A percentile compares a stretch with the other conserved stretches of the same genome.
phyloP scores from a whole-genome alignment of 1,284 basidiomycete species.

The Sanguinoderma infundibulare region DNA sequence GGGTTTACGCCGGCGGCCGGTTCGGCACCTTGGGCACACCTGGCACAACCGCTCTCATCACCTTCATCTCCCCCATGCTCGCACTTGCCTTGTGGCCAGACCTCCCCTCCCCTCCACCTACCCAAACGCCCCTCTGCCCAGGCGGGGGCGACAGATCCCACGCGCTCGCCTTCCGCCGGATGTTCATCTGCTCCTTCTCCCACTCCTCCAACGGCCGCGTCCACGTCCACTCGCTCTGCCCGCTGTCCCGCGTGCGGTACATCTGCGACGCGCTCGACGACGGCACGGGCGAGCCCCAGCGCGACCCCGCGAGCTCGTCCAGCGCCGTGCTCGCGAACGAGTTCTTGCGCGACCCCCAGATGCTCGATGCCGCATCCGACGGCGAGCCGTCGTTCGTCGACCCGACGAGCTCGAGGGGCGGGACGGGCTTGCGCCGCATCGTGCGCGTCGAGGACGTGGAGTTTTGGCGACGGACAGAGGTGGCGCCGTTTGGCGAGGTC shows the following conservation, averaged over 20 bases:
- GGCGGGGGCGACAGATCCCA: neutral
- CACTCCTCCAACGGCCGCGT: conserved; percentile 3
- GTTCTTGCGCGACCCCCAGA: conserved; percentile 11
- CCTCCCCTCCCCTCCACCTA: neutral
- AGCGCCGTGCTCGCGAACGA: conserved; percentile 3
- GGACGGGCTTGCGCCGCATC: conserved; percentile 1
- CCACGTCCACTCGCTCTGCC: conserved; percentile 11
- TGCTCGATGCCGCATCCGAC: conserved; percentile 11
- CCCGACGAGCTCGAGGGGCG: neutral
- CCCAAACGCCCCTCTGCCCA: neutral
- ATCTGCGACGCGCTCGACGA: conserved; percentile 14
- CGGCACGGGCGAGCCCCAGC: conserved; percentile 11
- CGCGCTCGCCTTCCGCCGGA: conserved; percentile 1
- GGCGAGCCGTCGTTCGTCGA: neutral
- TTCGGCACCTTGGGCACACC: conserved; percentile 11
- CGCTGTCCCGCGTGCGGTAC: conserved; percentile 19
- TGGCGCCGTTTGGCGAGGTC: neutral
- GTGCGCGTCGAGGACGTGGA: neutral
- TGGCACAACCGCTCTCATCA: conserved; percentile 8
- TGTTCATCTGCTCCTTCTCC: conserved; percentile 1
- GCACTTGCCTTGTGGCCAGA: neutral
- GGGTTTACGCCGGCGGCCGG: neutral
- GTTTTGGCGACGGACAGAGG: neutral
- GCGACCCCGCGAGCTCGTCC: conserved; percentile 14
- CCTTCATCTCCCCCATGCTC: conserved; percentile 15